Conservation (phyloP, 2,329 filamentous ascomycete species). For the Phoma sp. region DNA sequence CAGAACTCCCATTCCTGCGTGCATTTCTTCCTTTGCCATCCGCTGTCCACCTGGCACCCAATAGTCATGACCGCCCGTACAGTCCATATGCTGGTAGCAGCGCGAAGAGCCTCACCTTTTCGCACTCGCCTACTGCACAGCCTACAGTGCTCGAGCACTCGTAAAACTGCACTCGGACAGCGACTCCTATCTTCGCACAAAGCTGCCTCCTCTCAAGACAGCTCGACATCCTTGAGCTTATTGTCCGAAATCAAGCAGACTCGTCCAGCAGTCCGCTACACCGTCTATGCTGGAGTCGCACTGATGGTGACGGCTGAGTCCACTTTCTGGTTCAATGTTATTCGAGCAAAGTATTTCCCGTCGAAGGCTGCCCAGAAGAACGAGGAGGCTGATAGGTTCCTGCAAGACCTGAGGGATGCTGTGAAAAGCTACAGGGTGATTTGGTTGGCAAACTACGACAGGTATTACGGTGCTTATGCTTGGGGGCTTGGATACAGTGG, state of each 20-base stretch:
- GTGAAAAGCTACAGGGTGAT: slow-evolving; percentile 20
- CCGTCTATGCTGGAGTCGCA: slow-evolving; percentile 30
- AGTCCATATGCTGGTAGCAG: slow-evolving; percentile 14
- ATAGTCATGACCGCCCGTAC: neutral
- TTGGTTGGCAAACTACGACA: slow-evolving; percentile 29
- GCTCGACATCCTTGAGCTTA: slow-evolving; percentile 20
- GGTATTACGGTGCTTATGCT: slow-evolving; percentile 24
- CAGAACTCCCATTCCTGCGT: too few relatives aligned
- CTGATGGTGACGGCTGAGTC: slow-evolving; percentile 33
- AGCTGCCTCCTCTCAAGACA: neutral
- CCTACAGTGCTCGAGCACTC: slow-evolving; percentile 1
- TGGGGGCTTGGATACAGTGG: slow-evolving; percentile 31
- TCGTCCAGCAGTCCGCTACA: slow-evolving; percentile 28
- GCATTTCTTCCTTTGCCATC: too few relatives aligned
- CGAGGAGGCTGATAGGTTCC: slow-evolving; percentile 22
- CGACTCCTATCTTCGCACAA: slow-evolving; percentile 5
- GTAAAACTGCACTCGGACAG: neutral
- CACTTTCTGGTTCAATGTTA: slow-evolving; percentile 37
- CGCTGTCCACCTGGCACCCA: neutral
- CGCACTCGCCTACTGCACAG: slow-evolving; percentile 10
- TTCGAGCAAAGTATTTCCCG: slow-evolving; percentile 37
- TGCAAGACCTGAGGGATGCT: slow-evolving; percentile 10
- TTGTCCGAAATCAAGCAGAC: slow-evolving; percentile 22
- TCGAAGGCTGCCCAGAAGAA: slow-evolving; percentile 22
- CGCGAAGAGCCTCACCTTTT: slow-evolving; percentile 14